Base-by-base conservation (phyloP, 371 early-diverging fungal species). In the Fennellomyces sp. region DNA sequence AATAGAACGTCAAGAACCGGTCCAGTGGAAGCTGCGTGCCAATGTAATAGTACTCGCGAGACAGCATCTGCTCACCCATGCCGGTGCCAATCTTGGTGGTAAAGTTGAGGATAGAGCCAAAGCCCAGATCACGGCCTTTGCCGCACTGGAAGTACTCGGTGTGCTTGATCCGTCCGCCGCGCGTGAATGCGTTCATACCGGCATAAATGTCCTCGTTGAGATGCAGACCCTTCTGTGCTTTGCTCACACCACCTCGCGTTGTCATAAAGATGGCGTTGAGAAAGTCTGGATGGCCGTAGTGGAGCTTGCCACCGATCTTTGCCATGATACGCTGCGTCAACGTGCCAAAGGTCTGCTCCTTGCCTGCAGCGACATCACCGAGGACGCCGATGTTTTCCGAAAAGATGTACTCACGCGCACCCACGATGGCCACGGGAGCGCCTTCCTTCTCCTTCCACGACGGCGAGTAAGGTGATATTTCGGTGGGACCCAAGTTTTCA, bases 201-300 rank as follows among this genome's bases (percentile, higher is more conserved):
- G 94, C 94, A 60, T 90, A 95, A 64, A 96, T 94, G 73, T 96
- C 96, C 72, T 96, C 96, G 64, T 95, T 96, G 54, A 96, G 78
- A 67, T 93, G 93, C 30, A 96, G 79, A 11, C 94, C 94, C 64
- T 92, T 93, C 65, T 94, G 95, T 13, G 91, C 96, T 75, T 96
- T 96, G 41, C 89, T 86, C n/a, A 95, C 88, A 65, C 89, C 94
- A 51, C 94, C 95, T 15, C 94, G 86, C 0, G 93, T 94, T 6
- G 89, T 86, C 96, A 95, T 93, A 69, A 88, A 95, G 33, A 92
- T 82, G 51, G 90, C 86, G 76, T 95, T 94, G 58, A 94, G 77
- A 61, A 94, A 94, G 73, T 96, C 96, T 1, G 95, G 95, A 68
- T 96, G 95, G 1, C 96, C 95, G 68, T 95, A 95, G 63, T 93